Conservation (phyloP, 805 yeast species). For the Suhomyces xylopsoci region DNA sequence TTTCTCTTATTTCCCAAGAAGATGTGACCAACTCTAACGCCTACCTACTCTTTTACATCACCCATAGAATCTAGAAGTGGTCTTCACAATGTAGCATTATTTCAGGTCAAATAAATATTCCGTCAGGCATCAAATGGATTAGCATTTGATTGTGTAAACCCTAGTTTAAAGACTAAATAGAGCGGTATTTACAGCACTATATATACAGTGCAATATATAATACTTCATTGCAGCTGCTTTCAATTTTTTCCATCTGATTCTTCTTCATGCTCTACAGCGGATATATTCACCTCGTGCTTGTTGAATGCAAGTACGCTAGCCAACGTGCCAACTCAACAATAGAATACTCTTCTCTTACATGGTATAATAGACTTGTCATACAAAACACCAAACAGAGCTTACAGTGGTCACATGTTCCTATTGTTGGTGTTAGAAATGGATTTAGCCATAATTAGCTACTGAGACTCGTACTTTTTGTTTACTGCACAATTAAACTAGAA, state of each 20-base stretch:
- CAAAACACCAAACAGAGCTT: neutral
- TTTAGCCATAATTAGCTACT: neutral
- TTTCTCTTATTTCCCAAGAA: conserved; percentile 59
- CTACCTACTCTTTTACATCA: conserved; percentile 71
- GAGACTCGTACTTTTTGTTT: neutral
- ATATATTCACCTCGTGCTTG: neutral
- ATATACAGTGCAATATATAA: neutral
- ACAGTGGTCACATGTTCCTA: neutral
- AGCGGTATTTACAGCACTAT: neutral
- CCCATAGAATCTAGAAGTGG: conserved; percentile 34
- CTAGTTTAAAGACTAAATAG: neutral
- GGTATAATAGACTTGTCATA: neutral
- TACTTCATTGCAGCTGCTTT: neutral
- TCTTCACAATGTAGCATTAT: neutral
- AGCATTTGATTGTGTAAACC: neutral
- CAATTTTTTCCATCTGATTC: neutral
- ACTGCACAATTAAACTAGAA: neutral
- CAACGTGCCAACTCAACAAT: neutral
- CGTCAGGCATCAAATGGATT: neutral
- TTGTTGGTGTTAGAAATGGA: neutral
- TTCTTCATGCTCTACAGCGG: neutral
- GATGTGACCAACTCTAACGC: conserved; percentile 73
- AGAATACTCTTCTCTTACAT: neutral
- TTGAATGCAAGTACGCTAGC: neutral
- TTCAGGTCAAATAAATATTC: neutral